These are phyloP conservation scores for Cladosporium sp. DNA, from an alignment of 2,329 filamentous ascomycete genomes.

Conservation along the genomic window DNA sequence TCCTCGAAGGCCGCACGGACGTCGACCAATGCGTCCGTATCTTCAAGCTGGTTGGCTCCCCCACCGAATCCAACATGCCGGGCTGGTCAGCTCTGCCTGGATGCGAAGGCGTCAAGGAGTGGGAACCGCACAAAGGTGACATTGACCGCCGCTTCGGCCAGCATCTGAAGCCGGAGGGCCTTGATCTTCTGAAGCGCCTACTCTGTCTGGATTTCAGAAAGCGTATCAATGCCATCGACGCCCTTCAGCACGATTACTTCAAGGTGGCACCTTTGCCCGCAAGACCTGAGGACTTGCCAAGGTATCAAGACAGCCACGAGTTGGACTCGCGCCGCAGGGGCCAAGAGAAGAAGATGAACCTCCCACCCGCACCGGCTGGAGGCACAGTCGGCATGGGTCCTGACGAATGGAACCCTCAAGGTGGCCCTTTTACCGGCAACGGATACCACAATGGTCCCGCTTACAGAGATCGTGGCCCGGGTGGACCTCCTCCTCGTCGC, in stretches of 20 bases:
- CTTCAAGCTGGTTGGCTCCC: constrained; percentile 86
- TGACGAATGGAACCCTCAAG: constrained; percentile 52
- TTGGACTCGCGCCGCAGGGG: constrained; percentile 82
- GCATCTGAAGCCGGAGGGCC: constrained; percentile 55
- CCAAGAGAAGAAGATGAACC: constrained; percentile 75
- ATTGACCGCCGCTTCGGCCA: constrained; percentile 66
- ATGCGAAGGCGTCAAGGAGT: constrained; percentile 67
- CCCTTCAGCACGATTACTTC: constrained; percentile 90
- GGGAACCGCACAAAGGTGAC: constrained; percentile 57
- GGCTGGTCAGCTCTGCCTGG: constrained; percentile 81
- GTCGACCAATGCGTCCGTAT: constrained; percentile 87
- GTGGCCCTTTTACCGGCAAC: constrained; percentile 16
- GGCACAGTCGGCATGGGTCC: constrained; percentile 76
- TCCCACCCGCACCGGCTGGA: constrained; percentile 87
- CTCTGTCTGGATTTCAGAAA: constrained; percentile 84
- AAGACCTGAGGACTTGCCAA: constrained; percentile 79
- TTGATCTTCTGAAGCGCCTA: constrained; percentile 77
- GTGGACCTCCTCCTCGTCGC: constrained; percentile 21
- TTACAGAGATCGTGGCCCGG: constrained; percentile 37
- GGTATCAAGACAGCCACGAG: constrained; percentile 92
- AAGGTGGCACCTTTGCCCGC: constrained; percentile 72
- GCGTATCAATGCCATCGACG: constrained; percentile 90
- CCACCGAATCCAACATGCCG: constrained; percentile 88
- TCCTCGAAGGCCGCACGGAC: constrained; percentile 85
- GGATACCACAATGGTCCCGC: constrained; percentile 24